Evolutionary conservation across 257 asterid genomes (phyloP).

Genomic region (Lycium barbarum): DNA sequence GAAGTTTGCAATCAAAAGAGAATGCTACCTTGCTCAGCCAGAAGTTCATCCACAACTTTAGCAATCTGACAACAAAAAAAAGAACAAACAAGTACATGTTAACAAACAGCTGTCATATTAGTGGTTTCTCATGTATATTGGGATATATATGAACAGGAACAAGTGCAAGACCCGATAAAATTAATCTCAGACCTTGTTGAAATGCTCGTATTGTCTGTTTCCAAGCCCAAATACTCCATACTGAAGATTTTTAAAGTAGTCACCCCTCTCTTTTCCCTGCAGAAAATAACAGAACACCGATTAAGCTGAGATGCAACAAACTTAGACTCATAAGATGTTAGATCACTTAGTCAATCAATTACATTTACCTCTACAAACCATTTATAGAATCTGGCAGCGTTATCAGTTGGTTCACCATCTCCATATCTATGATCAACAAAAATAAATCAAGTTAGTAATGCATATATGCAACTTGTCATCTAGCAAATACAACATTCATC

Average conservation of each 20-base stretch:
- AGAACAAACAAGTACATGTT: constrained; percentile 25
- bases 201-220: constrained; percentile 98
- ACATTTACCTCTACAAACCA: constrained; percentile 89
- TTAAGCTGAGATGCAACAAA: constrained; percentile 34
- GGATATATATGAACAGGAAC: background rate
- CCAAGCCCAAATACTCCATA: constrained; percentile 98
- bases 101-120: constrained; percentile 25
- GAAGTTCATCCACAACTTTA: constrained; percentile 71
- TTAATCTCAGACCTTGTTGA: constrained; percentile 74
- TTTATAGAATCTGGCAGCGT: constrained; percentile 95
- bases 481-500: constrained; percentile 21
- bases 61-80: constrained; percentile 70
- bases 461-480: constrained; percentile 3
- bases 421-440: constrained; percentile 82
- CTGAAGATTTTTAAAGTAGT: constrained; percentile 75
- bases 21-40: constrained; percentile 76
- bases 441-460: constrained; percentile 47
- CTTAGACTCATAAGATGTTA: background rate
- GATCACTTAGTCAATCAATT: constrained; percentile 14
- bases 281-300: constrained; percentile 27
- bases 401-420: constrained; percentile 99
- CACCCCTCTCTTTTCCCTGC: constrained; percentile 85
- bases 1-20: constrained; percentile 4
- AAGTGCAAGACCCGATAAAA: background rate
- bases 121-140: background rate